These are phyloP conservation scores for Histomonas meleagridis DNA, from an alignment of 208 protist genomes.

Conservation along the genomic window DNA sequence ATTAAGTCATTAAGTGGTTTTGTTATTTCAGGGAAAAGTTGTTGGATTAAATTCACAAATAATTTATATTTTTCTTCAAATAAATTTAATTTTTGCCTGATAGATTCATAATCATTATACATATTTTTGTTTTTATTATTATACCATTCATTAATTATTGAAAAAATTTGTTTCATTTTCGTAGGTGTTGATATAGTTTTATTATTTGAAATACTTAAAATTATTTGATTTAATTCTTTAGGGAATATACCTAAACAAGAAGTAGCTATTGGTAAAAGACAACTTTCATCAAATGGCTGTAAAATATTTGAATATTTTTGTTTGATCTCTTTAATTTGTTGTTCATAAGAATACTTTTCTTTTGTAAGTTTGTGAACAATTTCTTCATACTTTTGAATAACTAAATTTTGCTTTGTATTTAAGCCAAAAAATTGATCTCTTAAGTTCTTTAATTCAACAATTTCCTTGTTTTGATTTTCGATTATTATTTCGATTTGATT, in stretches of 20 bases:
- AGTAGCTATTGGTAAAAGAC: neutral
- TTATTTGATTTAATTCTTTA: neutral
- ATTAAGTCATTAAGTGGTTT: no score
- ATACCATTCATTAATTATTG: conserved; percentile 20
- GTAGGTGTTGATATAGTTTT: neutral
- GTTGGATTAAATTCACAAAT: neutral
- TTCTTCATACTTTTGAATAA: neutral
- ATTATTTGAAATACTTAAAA: neutral
- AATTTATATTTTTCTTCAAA: neutral
- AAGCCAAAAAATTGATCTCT: neutral
- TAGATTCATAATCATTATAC: neutral
- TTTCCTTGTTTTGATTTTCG: neutral
- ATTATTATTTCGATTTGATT: no score
- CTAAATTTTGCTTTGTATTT: neutral
- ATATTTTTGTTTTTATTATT: neutral
- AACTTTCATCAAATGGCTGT: neutral
- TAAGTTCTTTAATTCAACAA: neutral
- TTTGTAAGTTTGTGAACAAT: neutral
- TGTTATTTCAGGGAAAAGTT: no score
- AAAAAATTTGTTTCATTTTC: neutral
- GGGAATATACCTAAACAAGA: neutral
- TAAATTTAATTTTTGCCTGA: neutral
- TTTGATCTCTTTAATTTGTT: neutral
- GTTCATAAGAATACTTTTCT: neutral
- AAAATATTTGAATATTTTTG: neutral